Percentiles rank a stretch among this genome's conserved stretches.
phyloP scores from a whole-genome alignment of 148 eudicot genomes.

The Rhododendron ovatum region DNA sequence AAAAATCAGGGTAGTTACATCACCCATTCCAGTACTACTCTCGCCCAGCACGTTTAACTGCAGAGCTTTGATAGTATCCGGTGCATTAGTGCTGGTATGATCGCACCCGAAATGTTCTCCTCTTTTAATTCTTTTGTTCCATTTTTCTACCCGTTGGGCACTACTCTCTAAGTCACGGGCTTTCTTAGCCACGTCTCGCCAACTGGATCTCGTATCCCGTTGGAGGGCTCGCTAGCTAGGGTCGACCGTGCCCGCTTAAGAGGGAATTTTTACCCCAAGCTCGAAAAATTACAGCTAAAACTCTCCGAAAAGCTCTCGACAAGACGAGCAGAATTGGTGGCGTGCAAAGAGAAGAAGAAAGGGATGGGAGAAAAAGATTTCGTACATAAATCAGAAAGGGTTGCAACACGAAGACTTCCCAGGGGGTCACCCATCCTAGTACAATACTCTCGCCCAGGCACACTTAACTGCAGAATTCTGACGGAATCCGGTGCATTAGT shows the following conservation, averaged over 20 bases:
- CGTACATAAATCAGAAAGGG: not conserved
- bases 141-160: too few relatives aligned
- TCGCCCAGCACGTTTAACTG: slow-evolving; percentile 71
- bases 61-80: slow-evolving; percentile 58
- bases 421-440: not conserved
- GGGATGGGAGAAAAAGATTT: not conserved
- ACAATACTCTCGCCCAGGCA: slow-evolving; percentile 40
- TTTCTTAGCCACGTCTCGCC: too few relatives aligned
- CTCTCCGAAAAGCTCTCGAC: too few relatives aligned
- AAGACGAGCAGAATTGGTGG: too few relatives aligned
- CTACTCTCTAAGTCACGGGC: too few relatives aligned
- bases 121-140: too few relatives aligned
- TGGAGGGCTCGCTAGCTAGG: too few relatives aligned
- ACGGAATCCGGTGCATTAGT: slow-evolving; percentile 18
- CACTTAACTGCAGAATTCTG: slow-evolving; percentile 53
- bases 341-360: not conserved
- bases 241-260: too few relatives aligned
- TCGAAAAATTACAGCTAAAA: too few relatives aligned
- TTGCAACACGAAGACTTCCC: slow-evolving; percentile 30
- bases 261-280: accelerated
- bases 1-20: too few relatives aligned
- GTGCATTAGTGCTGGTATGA: slow-evolving; percentile 34
- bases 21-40: slow-evolving; percentile 73
- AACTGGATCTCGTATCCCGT: too few relatives aligned
- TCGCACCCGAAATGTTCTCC: not conserved